Evolutionary conservation across 345 rosid genomes (phyloP).

Genomic region (Camelina hispida): DNA sequence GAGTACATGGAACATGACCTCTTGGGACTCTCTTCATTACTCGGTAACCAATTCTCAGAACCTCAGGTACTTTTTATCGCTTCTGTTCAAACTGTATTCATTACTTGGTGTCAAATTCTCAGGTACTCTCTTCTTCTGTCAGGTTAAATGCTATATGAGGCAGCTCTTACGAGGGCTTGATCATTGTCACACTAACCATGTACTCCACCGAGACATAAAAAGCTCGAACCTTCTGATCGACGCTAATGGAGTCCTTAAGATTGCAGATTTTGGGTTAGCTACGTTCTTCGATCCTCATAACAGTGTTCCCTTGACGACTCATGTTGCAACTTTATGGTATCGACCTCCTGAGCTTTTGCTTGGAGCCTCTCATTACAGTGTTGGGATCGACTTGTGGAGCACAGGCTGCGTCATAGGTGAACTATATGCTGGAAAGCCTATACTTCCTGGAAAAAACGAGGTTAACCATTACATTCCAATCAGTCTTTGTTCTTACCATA

Average conservation of each 20-base stretch:
- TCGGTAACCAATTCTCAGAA: conserved; percentile 72
- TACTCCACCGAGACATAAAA: conserved; percentile 93
- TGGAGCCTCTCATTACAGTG: conserved; percentile 78
- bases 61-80: conserved; percentile 62
- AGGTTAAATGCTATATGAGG: conserved; percentile 92
- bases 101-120: conserved; percentile 66
- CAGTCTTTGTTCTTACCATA: conserved; percentile 27
- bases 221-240: conserved; percentile 92
- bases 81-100: conserved; percentile 50
- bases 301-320: conserved; percentile 70
- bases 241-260: conserved; percentile 74
- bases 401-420: conserved; percentile 93
- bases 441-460: conserved; percentile 93
- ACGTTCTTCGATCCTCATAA: conserved; percentile 68
- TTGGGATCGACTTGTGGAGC: conserved; percentile 92
- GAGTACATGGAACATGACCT: conserved; percentile 99
- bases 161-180: conserved; percentile 93
- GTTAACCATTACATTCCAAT: conserved; percentile 46
- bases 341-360: conserved; percentile 95
- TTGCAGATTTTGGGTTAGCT: conserved; percentile 94
- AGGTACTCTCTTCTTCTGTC: conserved; percentile 53
- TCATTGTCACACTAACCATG: conserved; percentile 76
- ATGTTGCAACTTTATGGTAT: conserved; percentile 96
- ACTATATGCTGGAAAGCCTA: conserved; percentile 77
- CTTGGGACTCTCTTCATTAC: conserved; percentile 77